Evolutionary conservation across 495 filamentous ascomycete genomes (phyloP).

Genomic region (Geoglossum glabrum): DNA sequence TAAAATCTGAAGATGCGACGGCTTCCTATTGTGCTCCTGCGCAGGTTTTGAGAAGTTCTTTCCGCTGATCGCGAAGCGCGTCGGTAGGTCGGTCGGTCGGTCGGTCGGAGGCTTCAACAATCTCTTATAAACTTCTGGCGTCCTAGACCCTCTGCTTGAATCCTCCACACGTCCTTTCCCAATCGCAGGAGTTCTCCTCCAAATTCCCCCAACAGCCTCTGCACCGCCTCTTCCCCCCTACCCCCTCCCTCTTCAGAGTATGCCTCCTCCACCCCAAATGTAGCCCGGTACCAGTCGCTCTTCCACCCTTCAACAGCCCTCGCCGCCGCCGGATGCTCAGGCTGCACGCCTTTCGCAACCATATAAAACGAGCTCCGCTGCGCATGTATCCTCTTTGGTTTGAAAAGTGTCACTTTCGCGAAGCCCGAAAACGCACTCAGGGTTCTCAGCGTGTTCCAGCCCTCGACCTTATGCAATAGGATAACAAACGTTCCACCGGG

Average conservation of each 20-base stretch:
- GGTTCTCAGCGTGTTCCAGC: background rate
- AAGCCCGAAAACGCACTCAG: slow-evolving; percentile 15
- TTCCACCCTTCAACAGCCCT: slow-evolving; percentile 24
- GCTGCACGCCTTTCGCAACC: slow-evolving; percentile 27
- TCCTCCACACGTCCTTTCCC: no score
- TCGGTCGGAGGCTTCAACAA: no score
- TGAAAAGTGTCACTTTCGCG: slow-evolving; percentile 26
- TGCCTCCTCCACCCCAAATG: slow-evolving; percentile 17
- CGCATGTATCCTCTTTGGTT: slow-evolving; percentile 23
- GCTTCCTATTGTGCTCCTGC: no score
- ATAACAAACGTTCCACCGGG: slow-evolving; percentile 28
- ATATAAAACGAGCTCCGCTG: slow-evolving; percentile 35
- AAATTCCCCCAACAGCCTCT: no score
- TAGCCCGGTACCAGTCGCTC: slow-evolving; percentile 23
- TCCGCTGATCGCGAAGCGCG: no score
- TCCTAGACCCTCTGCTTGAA: no score
- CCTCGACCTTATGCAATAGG: slow-evolving; percentile 30
- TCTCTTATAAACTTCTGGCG: no score
- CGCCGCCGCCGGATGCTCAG: slow-evolving; percentile 15
- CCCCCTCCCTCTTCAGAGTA: background rate
- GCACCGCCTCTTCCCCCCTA: background rate
- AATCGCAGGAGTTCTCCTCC: no score
- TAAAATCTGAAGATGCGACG: no score
- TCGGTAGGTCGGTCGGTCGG: no score
- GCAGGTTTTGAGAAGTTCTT: no score